Percentiles rank a stretch among this genome's conserved stretches.
Conservation (phyloP, 805 yeast species). For the Cyberlindnera nakhonratchasimensis region DNA sequence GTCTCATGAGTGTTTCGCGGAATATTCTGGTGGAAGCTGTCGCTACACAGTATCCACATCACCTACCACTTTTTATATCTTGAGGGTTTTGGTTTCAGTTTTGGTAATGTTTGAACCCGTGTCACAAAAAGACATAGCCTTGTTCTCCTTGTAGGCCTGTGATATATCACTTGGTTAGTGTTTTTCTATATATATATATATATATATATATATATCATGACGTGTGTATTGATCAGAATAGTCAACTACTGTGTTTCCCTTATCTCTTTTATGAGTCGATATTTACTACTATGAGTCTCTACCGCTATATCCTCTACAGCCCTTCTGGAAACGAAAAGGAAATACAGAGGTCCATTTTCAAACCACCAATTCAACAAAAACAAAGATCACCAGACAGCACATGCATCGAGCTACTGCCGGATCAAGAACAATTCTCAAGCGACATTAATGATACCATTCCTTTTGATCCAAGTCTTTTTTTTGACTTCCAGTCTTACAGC, state of each 20-base stretch:
- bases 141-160: too few relatives aligned
- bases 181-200: too few relatives aligned
- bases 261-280: neutral
- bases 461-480: conserved; percentile 8
- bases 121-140: neutral
- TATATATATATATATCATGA: too few relatives aligned
- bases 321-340: conserved; percentile 2
- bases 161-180: too few relatives aligned
- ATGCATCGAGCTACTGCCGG: neutral
- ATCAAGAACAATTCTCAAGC: neutral
- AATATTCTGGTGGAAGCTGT: neutral
- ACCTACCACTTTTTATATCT: too few relatives aligned
- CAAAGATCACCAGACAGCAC: conserved; percentile 1
- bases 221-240: neutral
- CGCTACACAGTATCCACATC: too few relatives aligned
- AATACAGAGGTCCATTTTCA: too few relatives aligned
- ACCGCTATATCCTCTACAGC: conserved; percentile 12
- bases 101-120: neutral
- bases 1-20: conserved; percentile 14
- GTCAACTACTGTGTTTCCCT: neutral
- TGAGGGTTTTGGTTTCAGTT: neutral
- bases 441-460: neutral
- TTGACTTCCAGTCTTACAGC: conserved; percentile 9
- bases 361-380: too few relatives aligned
- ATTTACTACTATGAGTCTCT: conserved; percentile 8